These are phyloP conservation scores for Chaetothyriales sp. DNA, from an alignment of 2,329 filamentous ascomycete genomes.

Conservation along the genomic window DNA sequence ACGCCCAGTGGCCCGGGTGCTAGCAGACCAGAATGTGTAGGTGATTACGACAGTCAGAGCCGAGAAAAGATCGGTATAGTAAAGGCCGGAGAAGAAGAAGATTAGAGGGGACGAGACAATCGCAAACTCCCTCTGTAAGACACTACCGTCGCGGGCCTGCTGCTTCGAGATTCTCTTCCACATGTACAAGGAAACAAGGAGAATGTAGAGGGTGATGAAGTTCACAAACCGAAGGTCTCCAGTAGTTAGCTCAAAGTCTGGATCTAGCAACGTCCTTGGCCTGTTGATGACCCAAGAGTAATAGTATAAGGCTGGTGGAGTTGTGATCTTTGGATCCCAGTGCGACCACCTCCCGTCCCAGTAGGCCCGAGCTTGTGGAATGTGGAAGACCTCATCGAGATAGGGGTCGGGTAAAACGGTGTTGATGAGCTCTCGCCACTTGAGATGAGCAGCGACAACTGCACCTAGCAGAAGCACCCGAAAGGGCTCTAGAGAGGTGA, in stretches of 20 bases:
- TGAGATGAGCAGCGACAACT: slow-evolving; percentile 11
- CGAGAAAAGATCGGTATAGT: slow-evolving; percentile 86
- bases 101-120: slow-evolving; percentile 74
- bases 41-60: slow-evolving; percentile 59
- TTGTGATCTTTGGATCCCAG: slow-evolving; percentile 97
- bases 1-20: slow-evolving; percentile 7
- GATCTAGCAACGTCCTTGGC: slow-evolving; percentile 42
- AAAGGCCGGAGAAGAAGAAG: slow-evolving; percentile 91
- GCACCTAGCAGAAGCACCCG: slow-evolving; percentile 9
- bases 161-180: slow-evolving; percentile 9
- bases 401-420: slow-evolving; percentile 43
- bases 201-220: slow-evolving; percentile 9
- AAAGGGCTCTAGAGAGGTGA: slow-evolving; percentile 8
- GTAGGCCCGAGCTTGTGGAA: slow-evolving; percentile 81
- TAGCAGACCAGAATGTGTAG: slow-evolving; percentile 39
- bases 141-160: slow-evolving; percentile 42
- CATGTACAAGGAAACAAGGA: slow-evolving; percentile 14
- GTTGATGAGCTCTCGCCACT: slow-evolving; percentile 35
- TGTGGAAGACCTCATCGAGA: slow-evolving; percentile 47
- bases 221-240: slow-evolving; percentile 12
- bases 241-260: slow-evolving; percentile 8
- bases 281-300: slow-evolving; percentile 32
- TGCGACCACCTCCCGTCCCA: slow-evolving; percentile 58
- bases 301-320: slow-evolving; percentile 69
- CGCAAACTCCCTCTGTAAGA: slow-evolving; percentile 14